Conservation (phyloP, 805 yeast genomes). For the fission yeast (Schizosaccharomyces pombe) region DNA sequence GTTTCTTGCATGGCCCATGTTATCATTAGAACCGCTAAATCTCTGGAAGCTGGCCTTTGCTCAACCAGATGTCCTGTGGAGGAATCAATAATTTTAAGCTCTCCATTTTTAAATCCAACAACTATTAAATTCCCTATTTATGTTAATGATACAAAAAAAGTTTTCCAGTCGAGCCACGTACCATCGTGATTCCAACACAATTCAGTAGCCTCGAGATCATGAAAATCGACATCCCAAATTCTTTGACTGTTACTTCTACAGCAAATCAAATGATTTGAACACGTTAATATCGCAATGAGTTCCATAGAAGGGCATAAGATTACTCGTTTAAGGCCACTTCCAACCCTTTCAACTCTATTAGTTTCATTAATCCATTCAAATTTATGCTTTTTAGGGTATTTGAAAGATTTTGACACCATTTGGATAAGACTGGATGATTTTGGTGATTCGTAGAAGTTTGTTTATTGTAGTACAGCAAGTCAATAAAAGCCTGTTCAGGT, state of each 20-base stretch:
- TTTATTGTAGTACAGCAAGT: too few species aligned
- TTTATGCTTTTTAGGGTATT: neutral
- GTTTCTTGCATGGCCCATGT: neutral
- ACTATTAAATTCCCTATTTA: neutral
- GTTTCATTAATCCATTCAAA: neutral
- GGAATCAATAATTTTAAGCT: neutral
- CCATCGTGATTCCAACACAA: neutral
- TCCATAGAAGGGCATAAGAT: neutral
- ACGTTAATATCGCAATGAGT: neutral
- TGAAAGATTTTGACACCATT: neutral
- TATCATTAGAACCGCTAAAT: neutral
- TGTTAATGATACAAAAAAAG: neutral
- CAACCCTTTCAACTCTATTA: neutral
- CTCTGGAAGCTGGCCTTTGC: neutral
- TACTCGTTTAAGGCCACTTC: neutral
- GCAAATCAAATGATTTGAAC: neutral
- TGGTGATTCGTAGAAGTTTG: too few species aligned
- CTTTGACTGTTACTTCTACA: neutral
- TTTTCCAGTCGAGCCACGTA: neutral
- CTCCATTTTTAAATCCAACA: neutral
- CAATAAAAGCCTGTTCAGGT: too few species aligned
- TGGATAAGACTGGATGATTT: too few species aligned
- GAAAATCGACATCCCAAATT: neutral
- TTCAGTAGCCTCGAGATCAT: neutral
- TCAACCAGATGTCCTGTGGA: neutral